A percentile compares a stretch with the other conserved stretches of the same genome.
These are phyloP conservation scores for Rubus idaeus DNA, from an alignment of 306 rosid species.

Conservation along the genomic window DNA sequence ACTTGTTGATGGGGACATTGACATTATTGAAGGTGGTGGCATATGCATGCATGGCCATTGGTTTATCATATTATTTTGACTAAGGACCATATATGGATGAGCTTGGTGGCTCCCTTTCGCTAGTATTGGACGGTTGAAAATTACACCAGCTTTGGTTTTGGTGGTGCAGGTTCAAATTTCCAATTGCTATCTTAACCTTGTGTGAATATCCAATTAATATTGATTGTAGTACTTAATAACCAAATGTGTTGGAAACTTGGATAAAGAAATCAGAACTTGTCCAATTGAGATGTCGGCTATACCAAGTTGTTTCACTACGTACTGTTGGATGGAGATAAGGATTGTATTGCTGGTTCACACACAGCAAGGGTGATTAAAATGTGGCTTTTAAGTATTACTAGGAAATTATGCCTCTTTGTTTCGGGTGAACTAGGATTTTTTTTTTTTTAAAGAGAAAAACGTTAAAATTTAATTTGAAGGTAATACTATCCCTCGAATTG, in stretches of 20 bases:
- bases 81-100: slow-evolving; percentile 30
- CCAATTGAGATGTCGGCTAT: background rate
- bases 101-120: slow-evolving; percentile 26
- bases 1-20: background rate
- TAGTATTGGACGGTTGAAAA: slow-evolving; percentile 16
- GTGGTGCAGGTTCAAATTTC: background rate
- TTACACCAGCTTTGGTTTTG: background rate
- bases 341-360: background rate
- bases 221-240: background rate
- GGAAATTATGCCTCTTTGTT: background rate
- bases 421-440: background rate
- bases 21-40: slow-evolving; percentile 30
- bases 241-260: background rate
- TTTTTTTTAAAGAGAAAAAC: background rate
- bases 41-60: slow-evolving; percentile 36
- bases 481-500: too few relatives aligned
- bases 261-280: background rate
- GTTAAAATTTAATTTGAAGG: background rate
- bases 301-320: background rate
- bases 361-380: background rate
- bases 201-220: background rate
- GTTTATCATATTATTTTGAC: slow-evolving; percentile 26
- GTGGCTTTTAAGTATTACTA: background rate
- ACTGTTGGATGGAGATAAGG: background rate
- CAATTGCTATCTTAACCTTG: background rate